A percentile compares a stretch with the other conserved stretches of the same genome.
Conservation (phyloP, 2,329 filamentous ascomycete genomes). For the Penicillium palitans region DNA sequence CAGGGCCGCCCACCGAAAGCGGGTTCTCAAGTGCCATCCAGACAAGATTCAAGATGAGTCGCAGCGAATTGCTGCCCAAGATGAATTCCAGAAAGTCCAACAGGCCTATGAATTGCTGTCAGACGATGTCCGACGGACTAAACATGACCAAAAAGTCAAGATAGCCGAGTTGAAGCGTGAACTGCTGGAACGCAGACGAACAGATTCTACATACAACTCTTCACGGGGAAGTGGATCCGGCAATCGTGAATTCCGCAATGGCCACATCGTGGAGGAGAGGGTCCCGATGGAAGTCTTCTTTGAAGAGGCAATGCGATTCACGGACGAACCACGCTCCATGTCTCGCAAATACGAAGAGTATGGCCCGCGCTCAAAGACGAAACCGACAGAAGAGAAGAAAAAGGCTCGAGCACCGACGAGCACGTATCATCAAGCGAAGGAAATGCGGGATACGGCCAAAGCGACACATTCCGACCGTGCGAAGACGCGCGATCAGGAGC, state of each 20-base stretch:
- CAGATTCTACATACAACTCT: conserved; percentile 22
- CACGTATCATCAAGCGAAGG: conserved; percentile 32
- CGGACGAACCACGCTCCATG: conserved; percentile 40
- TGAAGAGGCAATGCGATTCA: conserved; percentile 40
- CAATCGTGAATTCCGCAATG: conserved; percentile 43
- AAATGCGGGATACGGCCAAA: conserved; percentile 36
- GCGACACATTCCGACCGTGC: conserved; percentile 36
- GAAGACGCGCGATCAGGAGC: conserved; percentile 46
- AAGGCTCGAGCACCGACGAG: conserved; percentile 32
- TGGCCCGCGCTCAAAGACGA: conserved; percentile 35
- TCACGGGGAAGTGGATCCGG: conserved; percentile 23
- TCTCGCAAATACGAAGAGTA: conserved; percentile 44
- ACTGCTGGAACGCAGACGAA: conserved; percentile 48
- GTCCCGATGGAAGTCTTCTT: conserved; percentile 40
- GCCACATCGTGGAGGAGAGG: conserved; percentile 47
- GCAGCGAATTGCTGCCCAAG: conserved; percentile 74
- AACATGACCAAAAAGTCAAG: conserved; percentile 75
- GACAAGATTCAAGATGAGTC: conserved; percentile 83
- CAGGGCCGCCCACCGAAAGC: conserved; percentile 77
- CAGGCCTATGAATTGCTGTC: conserved; percentile 88
- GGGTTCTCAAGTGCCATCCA: conserved; percentile 84
- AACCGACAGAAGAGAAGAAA: conserved; percentile 41
- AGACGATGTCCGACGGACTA: conserved; percentile 68
- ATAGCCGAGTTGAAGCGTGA: conserved; percentile 65
- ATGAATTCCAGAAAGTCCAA: conserved; percentile 90